These are phyloP conservation scores for Tagetes patula DNA, from an alignment of 129 eudicot genomes.

Conservation along the genomic window DNA sequence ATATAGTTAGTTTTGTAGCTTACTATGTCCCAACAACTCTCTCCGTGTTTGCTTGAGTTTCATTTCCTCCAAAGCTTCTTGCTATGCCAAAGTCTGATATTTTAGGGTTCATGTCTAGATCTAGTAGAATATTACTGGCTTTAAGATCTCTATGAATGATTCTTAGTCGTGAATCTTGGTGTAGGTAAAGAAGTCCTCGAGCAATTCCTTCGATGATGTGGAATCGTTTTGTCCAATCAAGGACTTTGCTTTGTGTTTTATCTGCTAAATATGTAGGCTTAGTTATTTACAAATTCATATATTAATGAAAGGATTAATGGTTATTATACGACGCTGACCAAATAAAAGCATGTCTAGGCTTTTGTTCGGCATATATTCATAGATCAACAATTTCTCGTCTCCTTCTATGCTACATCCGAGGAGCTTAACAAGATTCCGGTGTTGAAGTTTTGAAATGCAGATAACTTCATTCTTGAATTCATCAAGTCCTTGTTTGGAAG, in stretches of 20 bases:
- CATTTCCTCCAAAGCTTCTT: conserved; percentile 15
- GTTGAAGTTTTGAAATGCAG: conserved; percentile 17
- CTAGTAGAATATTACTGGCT: conserved; percentile 10
- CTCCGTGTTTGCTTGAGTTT: conserved; percentile 12
- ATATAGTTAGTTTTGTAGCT: background rate
- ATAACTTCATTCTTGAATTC: conserved; percentile 18
- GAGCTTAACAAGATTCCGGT: conserved; percentile 18
- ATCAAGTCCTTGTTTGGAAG: conserved; percentile 1
- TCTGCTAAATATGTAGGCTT: background rate
- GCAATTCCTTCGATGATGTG: conserved; percentile 8
- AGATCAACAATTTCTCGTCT: background rate
- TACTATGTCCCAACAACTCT: conserved; percentile 15
- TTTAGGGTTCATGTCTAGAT: conserved; percentile 11
- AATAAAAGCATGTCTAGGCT: background rate
- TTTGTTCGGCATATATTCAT: conserved; percentile 10
- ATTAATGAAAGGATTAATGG: background rate
- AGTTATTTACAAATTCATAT: background rate
- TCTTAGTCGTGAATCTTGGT: conserved; percentile 14
- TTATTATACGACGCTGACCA: background rate
- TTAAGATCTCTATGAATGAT: conserved; percentile 18
- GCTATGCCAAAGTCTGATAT: conserved; percentile 17
- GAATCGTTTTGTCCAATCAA: conserved; percentile 14
- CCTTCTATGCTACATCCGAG: conserved; percentile 14
- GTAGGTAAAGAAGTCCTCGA: conserved; percentile 4
- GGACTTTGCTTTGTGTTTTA: background rate